phyloP scores from a whole-genome alignment of 1,139 yeast species.

The Yamadazyma spencermartinsiae region DNA sequence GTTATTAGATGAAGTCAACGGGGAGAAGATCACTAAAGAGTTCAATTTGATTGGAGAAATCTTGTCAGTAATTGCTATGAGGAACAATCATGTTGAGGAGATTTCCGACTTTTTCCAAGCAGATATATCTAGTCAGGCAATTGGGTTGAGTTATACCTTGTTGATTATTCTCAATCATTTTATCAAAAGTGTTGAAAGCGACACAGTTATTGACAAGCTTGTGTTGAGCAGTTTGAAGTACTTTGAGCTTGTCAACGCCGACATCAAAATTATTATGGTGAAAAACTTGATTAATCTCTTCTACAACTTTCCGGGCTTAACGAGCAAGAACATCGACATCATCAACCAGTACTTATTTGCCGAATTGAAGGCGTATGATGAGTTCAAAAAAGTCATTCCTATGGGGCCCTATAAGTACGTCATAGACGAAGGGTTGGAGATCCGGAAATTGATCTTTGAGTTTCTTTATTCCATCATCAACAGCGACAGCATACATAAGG shows the following conservation, averaged over 20 bases:
- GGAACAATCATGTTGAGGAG: conserved; percentile 18
- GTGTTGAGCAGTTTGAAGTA: conserved; percentile 18
- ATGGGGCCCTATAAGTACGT: conserved; percentile 90
- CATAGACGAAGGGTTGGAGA: conserved; percentile 75
- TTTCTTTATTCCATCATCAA: conserved; percentile 56
- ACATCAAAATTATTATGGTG: conserved; percentile 39
- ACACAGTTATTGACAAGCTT: conserved; percentile 14
- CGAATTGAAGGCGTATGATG: conserved; percentile 57
- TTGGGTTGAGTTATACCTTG: conserved; percentile 28
- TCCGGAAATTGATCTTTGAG: conserved; percentile 74
- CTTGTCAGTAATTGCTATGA: conserved; percentile 24
- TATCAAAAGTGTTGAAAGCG: conserved; percentile 21
- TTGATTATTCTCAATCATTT: conserved; percentile 37
- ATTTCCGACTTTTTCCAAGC: conserved; percentile 16
- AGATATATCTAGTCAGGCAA: conserved; percentile 13
- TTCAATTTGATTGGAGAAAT: conserved; percentile 35
- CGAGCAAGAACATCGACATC: conserved; percentile 56
- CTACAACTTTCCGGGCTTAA: conserved; percentile 59
- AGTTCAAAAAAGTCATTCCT: conserved; percentile 64
- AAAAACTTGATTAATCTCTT: conserved; percentile 17
- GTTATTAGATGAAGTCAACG: conserved; percentile 13
- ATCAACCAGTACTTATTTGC: conserved; percentile 49
- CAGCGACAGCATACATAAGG: conserved; percentile 21
- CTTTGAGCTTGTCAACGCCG: conserved; percentile 29
- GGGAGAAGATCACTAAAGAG: conserved; percentile 17